Evolutionary conservation across 164 flowering plant species (phyloP).

Genomic region (Stephania japonica): DNA sequence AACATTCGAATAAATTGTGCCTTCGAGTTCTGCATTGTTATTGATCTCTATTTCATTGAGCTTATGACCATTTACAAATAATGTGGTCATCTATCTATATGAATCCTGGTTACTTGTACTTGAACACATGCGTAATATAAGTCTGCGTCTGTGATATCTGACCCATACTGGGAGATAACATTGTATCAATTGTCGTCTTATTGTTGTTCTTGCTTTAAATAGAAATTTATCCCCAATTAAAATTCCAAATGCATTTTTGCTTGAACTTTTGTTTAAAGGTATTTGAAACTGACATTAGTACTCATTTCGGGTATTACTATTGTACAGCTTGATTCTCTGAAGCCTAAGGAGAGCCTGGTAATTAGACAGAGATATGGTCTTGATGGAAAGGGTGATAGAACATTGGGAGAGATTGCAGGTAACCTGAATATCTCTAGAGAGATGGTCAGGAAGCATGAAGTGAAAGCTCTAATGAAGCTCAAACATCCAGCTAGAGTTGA

Average conservation of each 20-base stretch:
- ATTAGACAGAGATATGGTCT: slow-evolving; percentile 95
- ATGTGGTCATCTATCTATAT: background rate
- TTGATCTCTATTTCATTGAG: background rate
- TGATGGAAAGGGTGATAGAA: slow-evolving; percentile 87
- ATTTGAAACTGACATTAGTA: background rate
- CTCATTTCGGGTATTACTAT: background rate
- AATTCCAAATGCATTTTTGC: background rate
- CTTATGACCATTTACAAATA: background rate
- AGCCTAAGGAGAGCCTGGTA: slow-evolving; percentile 97
- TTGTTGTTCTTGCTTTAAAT: background rate
- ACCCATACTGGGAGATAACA: background rate
- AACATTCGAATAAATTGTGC: background rate
- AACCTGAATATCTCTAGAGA: slow-evolving; percentile 93
- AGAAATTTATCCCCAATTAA: background rate
- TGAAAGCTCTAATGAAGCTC: slow-evolving; percentile 96
- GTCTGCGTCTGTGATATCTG: background rate
- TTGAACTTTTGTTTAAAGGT: background rate
- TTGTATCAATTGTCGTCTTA: background rate
- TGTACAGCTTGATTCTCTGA: slow-evolving; percentile 84
- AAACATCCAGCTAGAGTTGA: slow-evolving; percentile 90
- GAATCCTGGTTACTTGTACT: background rate
- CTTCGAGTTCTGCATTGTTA: background rate
- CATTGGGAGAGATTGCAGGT: slow-evolving; percentile 91
- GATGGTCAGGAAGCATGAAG: slow-evolving; percentile 94
- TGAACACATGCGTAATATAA: background rate